phyloP scores from a whole-genome alignment of 2,329 filamentous ascomycete species.

The Diaporthe citrichinensis region DNA sequence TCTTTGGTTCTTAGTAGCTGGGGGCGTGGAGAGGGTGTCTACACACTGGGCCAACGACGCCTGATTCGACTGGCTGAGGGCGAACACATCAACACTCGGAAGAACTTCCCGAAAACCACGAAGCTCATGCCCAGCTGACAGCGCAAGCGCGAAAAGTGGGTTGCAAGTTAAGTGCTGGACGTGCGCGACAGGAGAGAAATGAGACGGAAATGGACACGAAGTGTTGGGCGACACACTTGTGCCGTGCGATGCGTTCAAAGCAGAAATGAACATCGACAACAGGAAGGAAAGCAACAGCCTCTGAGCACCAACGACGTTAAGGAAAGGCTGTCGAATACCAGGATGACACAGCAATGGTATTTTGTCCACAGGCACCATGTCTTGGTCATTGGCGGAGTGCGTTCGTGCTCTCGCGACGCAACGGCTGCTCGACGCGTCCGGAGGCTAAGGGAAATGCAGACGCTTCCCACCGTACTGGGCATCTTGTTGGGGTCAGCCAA shows the following conservation, averaged over 20 bases:
- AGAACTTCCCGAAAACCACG: no score
- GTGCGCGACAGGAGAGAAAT: not conserved
- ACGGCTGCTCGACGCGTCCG: no score
- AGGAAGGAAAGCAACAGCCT: not conserved
- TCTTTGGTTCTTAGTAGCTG: no score
- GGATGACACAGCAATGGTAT: not conserved
- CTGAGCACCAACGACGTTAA: not conserved
- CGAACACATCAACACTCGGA: not conserved
- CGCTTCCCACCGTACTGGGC: not conserved
- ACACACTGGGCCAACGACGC: not conserved
- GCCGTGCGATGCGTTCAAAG: not conserved
- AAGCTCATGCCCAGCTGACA: not conserved
- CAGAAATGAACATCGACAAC: not conserved
- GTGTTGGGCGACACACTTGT: not conserved
- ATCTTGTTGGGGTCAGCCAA: not conserved
- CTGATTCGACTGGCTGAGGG: not conserved
- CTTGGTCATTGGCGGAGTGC: no score
- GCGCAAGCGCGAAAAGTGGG: not conserved
- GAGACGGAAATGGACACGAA: not conserved
- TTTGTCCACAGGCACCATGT: no score
- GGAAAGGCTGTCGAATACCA: no score
- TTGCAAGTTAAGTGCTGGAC: not conserved
- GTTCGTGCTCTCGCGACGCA: no score
- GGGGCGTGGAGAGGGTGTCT: no score
- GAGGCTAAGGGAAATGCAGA: no score